Base-by-base conservation (phyloP, 306 rosid genomes). In the Rubus parviflorus region DNA sequence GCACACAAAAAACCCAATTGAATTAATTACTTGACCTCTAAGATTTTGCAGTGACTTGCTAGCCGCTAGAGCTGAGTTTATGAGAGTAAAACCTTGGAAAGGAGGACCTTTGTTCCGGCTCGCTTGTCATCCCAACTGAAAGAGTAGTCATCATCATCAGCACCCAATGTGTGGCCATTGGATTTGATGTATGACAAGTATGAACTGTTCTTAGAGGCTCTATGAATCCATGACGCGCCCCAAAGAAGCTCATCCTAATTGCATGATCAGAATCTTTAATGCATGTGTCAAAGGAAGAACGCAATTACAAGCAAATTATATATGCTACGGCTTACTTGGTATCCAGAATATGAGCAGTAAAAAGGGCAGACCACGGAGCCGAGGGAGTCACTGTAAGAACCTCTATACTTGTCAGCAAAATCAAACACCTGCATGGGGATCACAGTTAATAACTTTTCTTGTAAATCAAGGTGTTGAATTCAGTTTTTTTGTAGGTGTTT, bases 241-340 rank as follows among this genome's bases (percentile, higher is more conserved):
- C 98, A 94, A 12, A 94, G 89, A 84, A 94, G 96, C 82, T 94
- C 98, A 80, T 94, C 98, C 98, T 94, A 69, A n/a, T n/a, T n/a
- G n/a, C n/a, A n/a, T n/a, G 66, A 41, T 40, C 15, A 73, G 49
- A 64, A 61, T 25, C 23, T 7, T 53, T 51, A 8, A 71, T 3
- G n/a, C n/a, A n/a, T n/a, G 53, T 56, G 78, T 51, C 3, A 17
- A 60, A 61, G 57, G 8, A 16, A 62, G 23, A 8, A 70, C 19
- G 66, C 40, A 38, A 57, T 14, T 42, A 65, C 63, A 64, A 45
- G 65, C 15, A 45, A 42, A 68, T 63, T n/a, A n/a, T n/a, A n/a
- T 52, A 25, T 37, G 14, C 10, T 35, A 3, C 5, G 13, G 58
- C 87, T 79, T 84, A 94, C 97, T 73, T 94, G 89, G 84, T 87